phyloP scores from a whole-genome alignment of 2,329 filamentous ascomycete species.

The Huntiella decipiens region DNA sequence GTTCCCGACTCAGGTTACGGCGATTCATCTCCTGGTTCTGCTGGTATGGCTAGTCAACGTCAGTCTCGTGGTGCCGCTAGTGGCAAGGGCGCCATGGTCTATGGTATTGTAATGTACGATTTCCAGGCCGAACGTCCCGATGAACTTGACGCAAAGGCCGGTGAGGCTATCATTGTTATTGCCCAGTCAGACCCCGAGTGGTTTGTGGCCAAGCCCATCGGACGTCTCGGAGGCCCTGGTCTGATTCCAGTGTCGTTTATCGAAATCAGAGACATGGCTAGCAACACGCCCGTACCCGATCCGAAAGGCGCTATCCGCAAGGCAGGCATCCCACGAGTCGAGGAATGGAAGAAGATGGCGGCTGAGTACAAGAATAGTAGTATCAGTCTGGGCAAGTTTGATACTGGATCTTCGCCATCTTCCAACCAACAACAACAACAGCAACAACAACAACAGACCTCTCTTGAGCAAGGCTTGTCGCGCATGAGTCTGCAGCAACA shows the following conservation, averaged over 20 bases:
- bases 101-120: constrained; percentile 92
- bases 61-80: constrained; percentile 27
- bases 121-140: constrained; percentile 91
- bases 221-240: constrained; percentile 81
- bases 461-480: constrained; percentile 45
- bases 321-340: constrained; percentile 82
- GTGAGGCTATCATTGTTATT: constrained; percentile 94
- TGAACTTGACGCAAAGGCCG: constrained; percentile 84
- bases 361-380: constrained; percentile 98
- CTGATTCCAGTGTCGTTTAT: constrained; percentile 94
- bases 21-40: constrained; percentile 22
- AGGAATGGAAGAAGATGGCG: constrained; percentile 99
- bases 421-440: constrained; percentile 12
- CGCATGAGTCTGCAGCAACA: constrained; percentile 19
- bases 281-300: constrained; percentile 63
- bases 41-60: constrained; percentile 20
- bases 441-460: constrained; percentile 11
- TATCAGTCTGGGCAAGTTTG: constrained; percentile 85
- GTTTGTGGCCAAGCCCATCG: constrained; percentile 99
- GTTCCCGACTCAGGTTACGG: constrained; percentile 66
- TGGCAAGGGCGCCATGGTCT: constrained; percentile 56
- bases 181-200: constrained; percentile 97
- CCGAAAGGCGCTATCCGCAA: constrained; percentile 68
- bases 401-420: constrained; percentile 28
- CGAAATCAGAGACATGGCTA: constrained; percentile 85